phyloP scores from a whole-genome alignment of 495 filamentous ascomycete genomes.

The Penicillium odoratum region DNA sequence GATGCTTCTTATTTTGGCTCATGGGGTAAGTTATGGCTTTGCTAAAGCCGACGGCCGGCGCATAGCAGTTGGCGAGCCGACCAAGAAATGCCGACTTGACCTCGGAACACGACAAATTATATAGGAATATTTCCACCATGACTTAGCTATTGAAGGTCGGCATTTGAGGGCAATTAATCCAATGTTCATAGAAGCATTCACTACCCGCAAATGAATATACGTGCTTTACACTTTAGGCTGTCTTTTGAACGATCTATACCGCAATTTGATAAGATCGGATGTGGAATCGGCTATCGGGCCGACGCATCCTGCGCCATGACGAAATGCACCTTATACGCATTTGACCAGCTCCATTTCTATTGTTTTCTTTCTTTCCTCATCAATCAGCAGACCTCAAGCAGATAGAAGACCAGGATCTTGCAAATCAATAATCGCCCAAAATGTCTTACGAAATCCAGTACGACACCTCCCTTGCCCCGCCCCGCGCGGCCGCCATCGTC shows the following conservation, averaged over 20 bases:
- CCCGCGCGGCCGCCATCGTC: slow-evolving; percentile 35
- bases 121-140: too few species aligned
- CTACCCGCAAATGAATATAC: too few species aligned
- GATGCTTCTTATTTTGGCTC: background rate
- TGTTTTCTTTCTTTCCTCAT: background rate
- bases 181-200: too few species aligned
- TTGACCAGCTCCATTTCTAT: background rate
- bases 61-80: background rate
- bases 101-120: background rate
- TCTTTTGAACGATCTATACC: too few species aligned
- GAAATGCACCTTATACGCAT: background rate
- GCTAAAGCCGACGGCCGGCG: background rate
- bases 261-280: slow-evolving; percentile 28
- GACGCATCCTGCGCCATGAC: slow-evolving; percentile 15
- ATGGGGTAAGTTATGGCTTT: background rate
- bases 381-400: slow-evolving; percentile 1
- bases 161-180: too few species aligned
- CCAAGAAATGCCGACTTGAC: background rate
- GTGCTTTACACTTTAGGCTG: too few species aligned
- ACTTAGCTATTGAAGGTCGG: too few species aligned
- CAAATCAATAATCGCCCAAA: background rate
- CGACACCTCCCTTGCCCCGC: slow-evolving; percentile 30
- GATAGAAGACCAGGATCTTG: background rate
- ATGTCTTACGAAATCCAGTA: slow-evolving; percentile 36
- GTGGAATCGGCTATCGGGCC: slow-evolving; percentile 16